Base-by-base conservation (phyloP, 345 rosid species). In the Bruguiera gymnorhiza region DNA sequence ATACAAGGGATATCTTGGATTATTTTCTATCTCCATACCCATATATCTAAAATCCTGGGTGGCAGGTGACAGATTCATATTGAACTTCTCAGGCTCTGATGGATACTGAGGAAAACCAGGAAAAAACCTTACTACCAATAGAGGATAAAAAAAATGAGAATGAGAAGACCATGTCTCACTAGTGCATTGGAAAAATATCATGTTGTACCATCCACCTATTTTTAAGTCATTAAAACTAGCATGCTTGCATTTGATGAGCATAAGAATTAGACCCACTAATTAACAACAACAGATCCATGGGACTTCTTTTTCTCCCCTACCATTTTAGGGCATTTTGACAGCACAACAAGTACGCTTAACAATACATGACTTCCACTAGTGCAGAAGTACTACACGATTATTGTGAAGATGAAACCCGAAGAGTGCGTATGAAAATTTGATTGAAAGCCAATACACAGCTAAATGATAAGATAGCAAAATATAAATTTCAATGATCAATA, bases 11-110 rank as follows among this genome's bases (percentile, higher is more conserved):
- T 55, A 50, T 66, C 63, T 56, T 60, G n/a, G 66, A 20, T 30
- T 71, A 74, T 80, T 72, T 59, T 70, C 71, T 56, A 57, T 66
- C 61, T 60, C 76, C 67, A 72, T 52, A 63, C 74, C 71, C 36
- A 46, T 1, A 64, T 71, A 77, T 73, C 73, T 70, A 72, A 73
- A 75, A 60, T 71, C 36, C 34, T 67, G 64, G 26, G 74, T 62
- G 58, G 63, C 80, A 70, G 65, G 48, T 73, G 73, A 56, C 8
- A 27, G 26, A 46, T 15, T 52, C 26, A 23, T 26, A 29, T 60
- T 27, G 18, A 34, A 43, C 56, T 20, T 56, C 60, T 24, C 29
- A 23, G 31, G n/a, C 26, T 62, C 57, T 48, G 70, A 72, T 30
- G 60, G 13, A 60, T 46, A 20, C 79, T 76, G 75, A 64, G 62